These are phyloP conservation scores for Fremontodendron californicum DNA, from an alignment of 345 rosid genomes.

Conservation along the genomic window DNA sequence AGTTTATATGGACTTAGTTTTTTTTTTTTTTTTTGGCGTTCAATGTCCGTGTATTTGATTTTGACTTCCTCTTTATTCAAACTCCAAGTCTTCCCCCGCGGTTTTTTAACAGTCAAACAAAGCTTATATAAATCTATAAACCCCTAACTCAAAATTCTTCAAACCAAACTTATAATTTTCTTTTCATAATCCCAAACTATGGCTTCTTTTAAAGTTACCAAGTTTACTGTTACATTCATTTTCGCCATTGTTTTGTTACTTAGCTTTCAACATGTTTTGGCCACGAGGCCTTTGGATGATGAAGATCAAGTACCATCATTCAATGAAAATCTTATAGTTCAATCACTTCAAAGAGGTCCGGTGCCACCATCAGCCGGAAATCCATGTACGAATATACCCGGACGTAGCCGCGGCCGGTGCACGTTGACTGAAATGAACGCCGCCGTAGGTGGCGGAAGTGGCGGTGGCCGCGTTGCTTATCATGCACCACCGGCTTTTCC, in stretches of 20 bases:
- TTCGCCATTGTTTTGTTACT: neutral
- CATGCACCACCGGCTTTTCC: constrained; percentile 17
- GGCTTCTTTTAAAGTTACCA: neutral
- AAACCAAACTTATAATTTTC: neutral
- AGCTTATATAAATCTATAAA: neutral
- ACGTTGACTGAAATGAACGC: constrained; percentile 24
- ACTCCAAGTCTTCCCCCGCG: neutral
- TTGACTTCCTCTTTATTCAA: constrained; percentile 7
- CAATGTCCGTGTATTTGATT: neutral
- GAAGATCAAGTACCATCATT: neutral
- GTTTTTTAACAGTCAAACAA: neutral
- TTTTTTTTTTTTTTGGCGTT: neutral
- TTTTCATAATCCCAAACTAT: neutral
- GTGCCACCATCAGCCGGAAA: constrained; percentile 31
- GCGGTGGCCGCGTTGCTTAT: neutral
- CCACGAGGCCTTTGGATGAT: constrained; percentile 27
- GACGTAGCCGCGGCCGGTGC: constrained; percentile 26
- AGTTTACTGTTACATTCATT: neutral
- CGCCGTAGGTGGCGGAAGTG: constrained; percentile 11
- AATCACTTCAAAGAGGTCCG: constrained; percentile 35
- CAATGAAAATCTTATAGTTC: constrained; percentile 12
- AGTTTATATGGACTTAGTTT: neutral
- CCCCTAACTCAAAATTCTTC: neutral
- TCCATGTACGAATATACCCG: constrained; percentile 40
- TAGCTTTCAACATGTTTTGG: constrained; percentile 14